These are phyloP conservation scores for Eucalyptus globulus DNA, from an alignment of 345 rosid species.

Conservation along the genomic window DNA sequence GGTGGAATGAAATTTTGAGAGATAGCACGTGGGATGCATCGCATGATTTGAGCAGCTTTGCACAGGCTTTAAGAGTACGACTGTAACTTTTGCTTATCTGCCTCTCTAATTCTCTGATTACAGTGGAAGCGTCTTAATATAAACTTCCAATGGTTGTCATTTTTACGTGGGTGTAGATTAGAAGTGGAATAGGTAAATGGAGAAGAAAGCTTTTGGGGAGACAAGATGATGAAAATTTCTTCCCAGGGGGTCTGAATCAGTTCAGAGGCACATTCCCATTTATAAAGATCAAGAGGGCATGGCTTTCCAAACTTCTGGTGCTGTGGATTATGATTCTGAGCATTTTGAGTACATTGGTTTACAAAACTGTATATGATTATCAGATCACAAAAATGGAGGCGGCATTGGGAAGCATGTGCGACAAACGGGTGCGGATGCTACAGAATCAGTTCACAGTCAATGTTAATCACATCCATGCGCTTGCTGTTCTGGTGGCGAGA, in stretches of 20 bases:
- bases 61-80: conserved; percentile 11
- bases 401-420: neutral
- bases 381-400: neutral
- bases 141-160: fast-evolving
- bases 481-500: fast-evolving
- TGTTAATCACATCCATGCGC: neutral
- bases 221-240: neutral
- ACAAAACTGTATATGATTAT: neutral
- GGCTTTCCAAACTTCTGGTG: neutral
- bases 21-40: conserved; percentile 27
- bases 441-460: neutral
- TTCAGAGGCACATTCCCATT: neutral
- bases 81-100: fast-evolving
- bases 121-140: fast-evolving
- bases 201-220: neutral
- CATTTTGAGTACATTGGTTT: neutral
- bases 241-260: neutral
- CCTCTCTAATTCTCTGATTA: neutral
- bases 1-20: conserved; percentile 22
- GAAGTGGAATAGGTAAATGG: neutral
- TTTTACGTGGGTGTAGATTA: neutral
- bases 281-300: neutral
- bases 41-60: conserved; percentile 6
- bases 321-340: neutral
- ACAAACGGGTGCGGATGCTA: neutral